These are phyloP conservation scores for Graphilbum fragrans DNA, from an alignment of 2,329 filamentous ascomycete species.

Conservation along the genomic window DNA sequence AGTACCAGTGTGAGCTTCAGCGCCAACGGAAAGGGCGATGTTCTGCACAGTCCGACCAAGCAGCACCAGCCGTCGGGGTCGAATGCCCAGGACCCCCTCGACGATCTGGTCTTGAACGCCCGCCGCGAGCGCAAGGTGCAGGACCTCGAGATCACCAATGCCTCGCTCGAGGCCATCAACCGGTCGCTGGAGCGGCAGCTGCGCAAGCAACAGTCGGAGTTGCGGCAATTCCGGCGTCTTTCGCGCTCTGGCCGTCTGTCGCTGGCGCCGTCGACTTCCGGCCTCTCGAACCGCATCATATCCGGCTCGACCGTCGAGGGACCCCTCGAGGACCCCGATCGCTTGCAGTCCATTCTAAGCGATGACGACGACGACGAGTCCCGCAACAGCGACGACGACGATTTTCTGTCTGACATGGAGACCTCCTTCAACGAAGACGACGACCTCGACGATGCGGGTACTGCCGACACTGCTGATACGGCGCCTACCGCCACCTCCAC, in stretches of 20 bases:
- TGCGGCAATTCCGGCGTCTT: slow-evolving; percentile 75
- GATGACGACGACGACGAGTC: slow-evolving; percentile 33
- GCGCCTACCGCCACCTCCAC: neutral
- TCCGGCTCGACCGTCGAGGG: slow-evolving; percentile 30
- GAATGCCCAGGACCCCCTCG: slow-evolving; percentile 45
- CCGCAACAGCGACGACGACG: slow-evolving; percentile 19
- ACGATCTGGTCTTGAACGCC: slow-evolving; percentile 75
- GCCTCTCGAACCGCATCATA: slow-evolving; percentile 25
- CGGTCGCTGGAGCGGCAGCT: slow-evolving; percentile 83
- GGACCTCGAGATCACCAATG: slow-evolving; percentile 93
- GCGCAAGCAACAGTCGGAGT: slow-evolving; percentile 77
- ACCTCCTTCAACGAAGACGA: slow-evolving; percentile 23
- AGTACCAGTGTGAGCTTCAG: neutral
- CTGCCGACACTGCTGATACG: neutral
- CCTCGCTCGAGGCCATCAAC: slow-evolving; percentile 89
- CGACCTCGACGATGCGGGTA: neutral
- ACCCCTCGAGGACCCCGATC: slow-evolving; percentile 26
- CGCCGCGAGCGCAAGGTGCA: slow-evolving; percentile 88
- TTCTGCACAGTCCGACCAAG: slow-evolving; percentile 45
- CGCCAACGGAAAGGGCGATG: slow-evolving; percentile 10
- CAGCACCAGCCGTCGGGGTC: slow-evolving; percentile 13
- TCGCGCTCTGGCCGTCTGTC: slow-evolving; percentile 70
- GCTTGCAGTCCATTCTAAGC: slow-evolving; percentile 36
- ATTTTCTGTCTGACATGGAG: slow-evolving; percentile 17
- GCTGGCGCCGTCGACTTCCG: slow-evolving; percentile 22